A percentile compares a stretch with the other conserved stretches of the same genome.
These are phyloP conservation scores for Krasilnikovozyma curviuscula DNA, from an alignment of 768 basidiomycete species.

Conservation along the genomic window DNA sequence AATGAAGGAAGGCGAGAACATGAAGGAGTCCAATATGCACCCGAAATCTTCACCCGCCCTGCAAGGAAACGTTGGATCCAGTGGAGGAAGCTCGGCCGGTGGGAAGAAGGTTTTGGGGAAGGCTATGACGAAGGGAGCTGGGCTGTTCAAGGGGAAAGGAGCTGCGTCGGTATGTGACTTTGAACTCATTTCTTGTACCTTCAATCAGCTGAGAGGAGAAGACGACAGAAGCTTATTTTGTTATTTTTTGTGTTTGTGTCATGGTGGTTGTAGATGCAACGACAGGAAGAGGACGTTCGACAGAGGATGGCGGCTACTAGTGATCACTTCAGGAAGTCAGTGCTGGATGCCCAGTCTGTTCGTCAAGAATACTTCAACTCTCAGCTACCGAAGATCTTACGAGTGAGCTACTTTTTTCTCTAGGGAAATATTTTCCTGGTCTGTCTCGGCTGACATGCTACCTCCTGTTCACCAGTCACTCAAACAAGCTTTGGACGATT, in stretches of 20 bases:
- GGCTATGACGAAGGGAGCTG: conserved; percentile 64
- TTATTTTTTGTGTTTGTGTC: conserved; percentile 4
- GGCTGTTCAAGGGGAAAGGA: conserved; percentile 64
- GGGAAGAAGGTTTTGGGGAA: conserved; percentile 71
- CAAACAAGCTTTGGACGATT: conserved; percentile 88
- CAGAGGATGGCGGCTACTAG: conserved; percentile 64
- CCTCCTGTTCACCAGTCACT: conserved; percentile 38
- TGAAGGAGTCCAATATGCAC: conserved; percentile 45
- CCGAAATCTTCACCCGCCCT: conserved; percentile 18
- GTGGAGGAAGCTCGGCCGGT: conserved; percentile 27
- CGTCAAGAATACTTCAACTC: conserved; percentile 97
- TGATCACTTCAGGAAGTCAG: conserved; percentile 75
- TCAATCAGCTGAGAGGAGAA: too few species aligned
- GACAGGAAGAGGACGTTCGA: conserved; percentile 88
- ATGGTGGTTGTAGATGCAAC: conserved; percentile 40
- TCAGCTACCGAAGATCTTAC: conserved; percentile 76
- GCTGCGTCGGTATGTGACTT: neutral
- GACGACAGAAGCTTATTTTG: neutral
- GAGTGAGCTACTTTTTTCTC: conserved; percentile 39
- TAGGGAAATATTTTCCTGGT: neutral
- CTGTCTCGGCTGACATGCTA: neutral
- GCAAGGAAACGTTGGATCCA: conserved; percentile 37
- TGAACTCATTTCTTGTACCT: neutral
- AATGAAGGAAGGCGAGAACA: conserved; percentile 84
- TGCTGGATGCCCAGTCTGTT: conserved; percentile 70